Percentiles rank a stretch among this genome's conserved stretches.
Evolutionary conservation across 331 rosid genomes (phyloP).

Genomic region (Malus hybrid): DNA sequence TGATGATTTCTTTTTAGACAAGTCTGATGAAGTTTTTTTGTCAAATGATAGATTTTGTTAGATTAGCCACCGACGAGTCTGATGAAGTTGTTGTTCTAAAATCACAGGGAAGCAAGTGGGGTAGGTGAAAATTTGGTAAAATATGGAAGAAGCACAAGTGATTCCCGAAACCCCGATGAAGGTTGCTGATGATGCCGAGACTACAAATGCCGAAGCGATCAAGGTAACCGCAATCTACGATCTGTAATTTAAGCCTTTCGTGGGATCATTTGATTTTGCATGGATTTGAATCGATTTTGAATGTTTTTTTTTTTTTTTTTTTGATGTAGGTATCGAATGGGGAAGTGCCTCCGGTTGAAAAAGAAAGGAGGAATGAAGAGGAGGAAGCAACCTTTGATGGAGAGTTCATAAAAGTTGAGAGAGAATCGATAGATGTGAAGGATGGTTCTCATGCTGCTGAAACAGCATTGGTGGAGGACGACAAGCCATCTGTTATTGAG

Average conservation of each 20-base stretch:
- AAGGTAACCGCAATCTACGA: conserved; percentile 43
- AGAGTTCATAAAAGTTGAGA: conserved; percentile 95
- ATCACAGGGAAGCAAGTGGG: conserved; percentile 14
- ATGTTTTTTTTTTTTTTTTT: conserved; percentile 6
- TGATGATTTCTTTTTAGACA: neutral
- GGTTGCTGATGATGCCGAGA: conserved; percentile 37
- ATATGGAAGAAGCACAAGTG: conserved; percentile 60
- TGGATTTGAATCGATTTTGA: neutral
- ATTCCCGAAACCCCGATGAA: conserved; percentile 44
- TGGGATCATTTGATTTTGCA: neutral
- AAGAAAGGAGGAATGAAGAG: conserved; percentile 62
- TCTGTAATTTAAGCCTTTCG: neutral
- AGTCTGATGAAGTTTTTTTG: neutral
- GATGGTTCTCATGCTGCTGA: conserved; percentile 23
- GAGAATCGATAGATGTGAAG: conserved; percentile 48
- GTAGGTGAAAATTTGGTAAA: conserved; percentile 3
- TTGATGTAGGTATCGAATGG: conserved; percentile 47
- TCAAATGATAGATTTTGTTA: neutral
- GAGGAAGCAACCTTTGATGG: conserved; percentile 83
- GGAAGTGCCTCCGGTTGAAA: conserved; percentile 23
- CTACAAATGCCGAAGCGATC: conserved; percentile 20
- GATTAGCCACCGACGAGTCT: neutral
- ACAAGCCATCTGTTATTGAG: conserved; percentile 30
- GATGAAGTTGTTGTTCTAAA: neutral
- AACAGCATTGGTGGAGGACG: conserved; percentile 16